phyloP scores from a whole-genome alignment of 352 stramenopile species.

The Phytophthora sp. region DNA sequence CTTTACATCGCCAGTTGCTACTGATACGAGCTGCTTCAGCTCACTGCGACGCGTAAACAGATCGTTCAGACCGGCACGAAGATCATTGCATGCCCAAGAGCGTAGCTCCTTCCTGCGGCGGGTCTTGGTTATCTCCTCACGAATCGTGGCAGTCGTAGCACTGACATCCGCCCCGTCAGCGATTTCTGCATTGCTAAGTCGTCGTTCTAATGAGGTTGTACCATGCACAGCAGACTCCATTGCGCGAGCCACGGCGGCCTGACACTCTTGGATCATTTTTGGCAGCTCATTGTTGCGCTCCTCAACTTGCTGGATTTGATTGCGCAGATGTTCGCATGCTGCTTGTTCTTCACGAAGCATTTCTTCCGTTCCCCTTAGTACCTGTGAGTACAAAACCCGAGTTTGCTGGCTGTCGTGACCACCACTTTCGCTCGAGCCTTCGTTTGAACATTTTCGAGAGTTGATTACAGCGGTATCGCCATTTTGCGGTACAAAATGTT shows the following conservation, averaged over 20 bases:
- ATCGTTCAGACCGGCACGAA: slow-evolving; percentile 60
- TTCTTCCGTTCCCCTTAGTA: slow-evolving; percentile 38
- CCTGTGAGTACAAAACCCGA: slow-evolving; percentile 38
- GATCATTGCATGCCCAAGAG: slow-evolving; percentile 57
- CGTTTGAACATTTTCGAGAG: neutral
- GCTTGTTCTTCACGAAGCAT: slow-evolving; percentile 29
- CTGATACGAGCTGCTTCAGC: slow-evolving; percentile 64
- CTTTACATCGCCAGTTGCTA: slow-evolving; percentile 51
- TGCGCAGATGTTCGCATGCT: slow-evolving; percentile 17
- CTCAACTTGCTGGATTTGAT: slow-evolving; percentile 22
- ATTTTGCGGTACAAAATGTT: slow-evolving; percentile 1
- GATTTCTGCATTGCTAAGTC: neutral
- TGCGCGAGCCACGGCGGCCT: slow-evolving; percentile 22
- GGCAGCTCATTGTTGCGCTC: slow-evolving; percentile 45
- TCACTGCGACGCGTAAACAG: slow-evolving; percentile 59
- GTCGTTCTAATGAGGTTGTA: neutral
- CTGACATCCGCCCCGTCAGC: slow-evolving; percentile 2
- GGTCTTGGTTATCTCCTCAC: slow-evolving; percentile 44
- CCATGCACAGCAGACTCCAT: slow-evolving; percentile 19
- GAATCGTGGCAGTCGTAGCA: slow-evolving; percentile 32
- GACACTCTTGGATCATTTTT: slow-evolving; percentile 29
- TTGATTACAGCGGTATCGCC: neutral
- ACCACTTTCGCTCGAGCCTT: neutral
- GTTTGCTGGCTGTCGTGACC: neutral
- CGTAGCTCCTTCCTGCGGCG: slow-evolving; percentile 55